These are phyloP conservation scores for Boletus huronensis DNA, from an alignment of 768 basidiomycete species.

Conservation along the genomic window DNA sequence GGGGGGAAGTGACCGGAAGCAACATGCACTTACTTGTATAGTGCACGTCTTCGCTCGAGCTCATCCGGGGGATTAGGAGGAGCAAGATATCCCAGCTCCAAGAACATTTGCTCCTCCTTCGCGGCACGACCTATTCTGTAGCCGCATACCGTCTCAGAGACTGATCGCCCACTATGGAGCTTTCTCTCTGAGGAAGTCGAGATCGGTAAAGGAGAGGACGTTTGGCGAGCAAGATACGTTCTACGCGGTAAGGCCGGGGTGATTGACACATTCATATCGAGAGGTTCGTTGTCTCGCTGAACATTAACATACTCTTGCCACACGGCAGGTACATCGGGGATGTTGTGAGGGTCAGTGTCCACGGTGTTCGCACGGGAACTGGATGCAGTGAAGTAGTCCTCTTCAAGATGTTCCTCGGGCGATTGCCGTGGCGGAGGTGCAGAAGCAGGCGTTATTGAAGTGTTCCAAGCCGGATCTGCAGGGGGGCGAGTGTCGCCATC, in stretches of 20 bases:
- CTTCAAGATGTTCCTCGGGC: constrained; percentile 24
- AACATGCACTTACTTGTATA: constrained; percentile 63
- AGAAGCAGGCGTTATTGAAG: constrained; percentile 5
- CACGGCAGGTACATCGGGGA: constrained; percentile 16
- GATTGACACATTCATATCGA: constrained; percentile 33
- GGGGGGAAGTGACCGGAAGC: not conserved
- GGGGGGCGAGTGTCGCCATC: constrained; percentile 3
- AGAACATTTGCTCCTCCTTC: constrained; percentile 67
- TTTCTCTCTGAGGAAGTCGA: constrained; percentile 33
- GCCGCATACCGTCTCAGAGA: constrained; percentile 32
- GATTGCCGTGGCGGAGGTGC: constrained; percentile 22
- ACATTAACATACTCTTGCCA: constrained; percentile 28
- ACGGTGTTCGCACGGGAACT: constrained; percentile 23
- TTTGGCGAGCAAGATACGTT: constrained; percentile 56
- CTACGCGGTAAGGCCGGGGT: constrained; percentile 51
- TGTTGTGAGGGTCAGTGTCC: constrained; percentile 14
- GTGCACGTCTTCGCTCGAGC: constrained; percentile 71
- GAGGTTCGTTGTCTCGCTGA: constrained; percentile 26
- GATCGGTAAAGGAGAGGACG: constrained; percentile 60
- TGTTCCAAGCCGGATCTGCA: constrained; percentile 10
- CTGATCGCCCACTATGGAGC: constrained; percentile 31
- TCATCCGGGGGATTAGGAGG: constrained; percentile 88
- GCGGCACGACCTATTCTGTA: constrained; percentile 46
- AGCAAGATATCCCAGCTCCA: constrained; percentile 62
- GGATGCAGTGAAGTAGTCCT: constrained; percentile 31